Evolutionary conservation across 1,284 basidiomycete species (phyloP).

Genomic region (Melanopsichium pennsylvanicum): DNA sequence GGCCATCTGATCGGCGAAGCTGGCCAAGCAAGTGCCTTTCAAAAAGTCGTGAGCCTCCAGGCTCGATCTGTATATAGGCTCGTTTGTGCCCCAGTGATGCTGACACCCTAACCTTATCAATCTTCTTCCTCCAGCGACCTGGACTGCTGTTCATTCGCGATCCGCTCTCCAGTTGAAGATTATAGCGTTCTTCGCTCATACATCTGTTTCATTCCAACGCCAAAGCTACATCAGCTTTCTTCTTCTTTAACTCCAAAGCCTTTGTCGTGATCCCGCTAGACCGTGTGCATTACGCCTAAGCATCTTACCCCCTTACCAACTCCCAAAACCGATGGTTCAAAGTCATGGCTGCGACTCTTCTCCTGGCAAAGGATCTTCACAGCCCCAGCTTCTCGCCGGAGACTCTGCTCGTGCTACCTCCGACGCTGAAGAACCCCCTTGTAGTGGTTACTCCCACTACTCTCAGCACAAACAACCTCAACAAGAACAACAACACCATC

Average conservation of each 20-base stretch:
- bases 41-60: not conserved
- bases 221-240: slow-evolving; percentile 4
- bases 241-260: slow-evolving; percentile 1
- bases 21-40: no score
- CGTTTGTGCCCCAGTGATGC: no score
- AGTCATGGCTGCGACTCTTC: slow-evolving; percentile 44
- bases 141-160: slow-evolving; percentile 17
- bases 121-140: slow-evolving; percentile 12
- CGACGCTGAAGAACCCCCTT: slow-evolving; percentile 51
- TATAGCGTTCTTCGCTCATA: slow-evolving; percentile 2
- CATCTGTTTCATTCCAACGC: not conserved
- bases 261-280: slow-evolving; percentile 15
- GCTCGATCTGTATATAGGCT: slow-evolving; percentile 18
- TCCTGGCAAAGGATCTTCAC: slow-evolving; percentile 51
- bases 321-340: slow-evolving; percentile 49
- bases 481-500: slow-evolving; percentile 16
- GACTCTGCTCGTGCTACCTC: slow-evolving; percentile 32
- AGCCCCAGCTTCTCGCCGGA: slow-evolving; percentile 38
- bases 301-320: slow-evolving; percentile 1
- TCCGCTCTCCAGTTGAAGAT: slow-evolving; percentile 19
- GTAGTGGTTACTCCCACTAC: slow-evolving; percentile 54
- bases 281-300: slow-evolving; percentile 16
- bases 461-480: slow-evolving; percentile 13
- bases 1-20: no score
- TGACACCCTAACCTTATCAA: not conserved